Percentiles rank a stretch among this genome's conserved stretches.
These are phyloP conservation scores for Sinapis alba DNA, from an alignment of 441 rosid species.

Conservation along the genomic window DNA sequence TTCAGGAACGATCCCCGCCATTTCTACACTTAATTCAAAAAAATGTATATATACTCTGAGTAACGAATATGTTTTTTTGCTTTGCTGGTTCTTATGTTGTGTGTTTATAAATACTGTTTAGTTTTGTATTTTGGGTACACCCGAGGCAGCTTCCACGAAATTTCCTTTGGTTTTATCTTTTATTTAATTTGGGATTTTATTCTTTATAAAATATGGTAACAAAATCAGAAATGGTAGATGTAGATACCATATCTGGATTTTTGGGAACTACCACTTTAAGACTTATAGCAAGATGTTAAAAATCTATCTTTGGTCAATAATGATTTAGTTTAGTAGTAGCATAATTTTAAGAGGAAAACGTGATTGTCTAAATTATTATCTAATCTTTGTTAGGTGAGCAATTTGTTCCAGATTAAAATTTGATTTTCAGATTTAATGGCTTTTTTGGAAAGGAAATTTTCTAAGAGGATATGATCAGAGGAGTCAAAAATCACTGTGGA, in stretches of 20 bases:
- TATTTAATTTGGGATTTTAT: background rate
- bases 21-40: background rate
- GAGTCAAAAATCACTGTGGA: background rate
- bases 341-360: background rate
- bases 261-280: background rate
- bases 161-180: constrained; percentile 7
- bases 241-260: background rate
- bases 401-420: background rate
- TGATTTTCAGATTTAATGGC: background rate
- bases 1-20: constrained; percentile 22
- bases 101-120: constrained; percentile 10
- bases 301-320: background rate
- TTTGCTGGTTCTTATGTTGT: background rate
- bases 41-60: background rate
- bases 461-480: background rate
- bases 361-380: background rate
- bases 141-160: constrained; percentile 21
- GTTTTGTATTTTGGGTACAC: constrained; percentile 12
- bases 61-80: background rate
- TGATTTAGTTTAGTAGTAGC: background rate
- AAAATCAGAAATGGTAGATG: background rate
- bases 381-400: background rate
- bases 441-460: background rate
- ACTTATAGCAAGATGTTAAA: background rate
- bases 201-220: background rate